Percentiles rank a stretch among this genome's conserved stretches.
phyloP scores from a whole-genome alignment of 1,139 yeast genomes.

The Pneumocystis oryctolagi region DNA sequence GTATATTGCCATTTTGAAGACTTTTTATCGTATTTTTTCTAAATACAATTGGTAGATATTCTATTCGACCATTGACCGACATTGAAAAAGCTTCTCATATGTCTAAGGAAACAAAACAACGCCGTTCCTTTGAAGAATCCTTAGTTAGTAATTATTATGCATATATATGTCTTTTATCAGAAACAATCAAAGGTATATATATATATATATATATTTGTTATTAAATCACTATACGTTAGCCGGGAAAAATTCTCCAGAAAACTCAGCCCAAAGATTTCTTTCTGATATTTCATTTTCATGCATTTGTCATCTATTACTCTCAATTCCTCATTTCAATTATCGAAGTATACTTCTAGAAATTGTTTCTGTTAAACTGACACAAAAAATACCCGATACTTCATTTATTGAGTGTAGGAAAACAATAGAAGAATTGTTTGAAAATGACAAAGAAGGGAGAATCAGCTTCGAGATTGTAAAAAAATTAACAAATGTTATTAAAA shows the following conservation, averaged over 20 bases:
- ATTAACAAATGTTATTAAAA: constrained; percentile 53
- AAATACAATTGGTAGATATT: constrained; percentile 24
- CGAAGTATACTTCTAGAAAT: constrained; percentile 57
- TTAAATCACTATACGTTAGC: constrained; percentile 2
- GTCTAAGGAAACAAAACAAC: constrained; percentile 59
- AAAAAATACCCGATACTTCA: constrained; percentile 31
- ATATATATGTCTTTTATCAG: constrained; percentile 43
- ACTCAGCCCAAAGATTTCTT: constrained; percentile 28
- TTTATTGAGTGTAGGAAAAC: constrained; percentile 50
- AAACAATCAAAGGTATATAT: constrained; percentile 2
- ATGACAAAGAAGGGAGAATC: constrained; percentile 67
- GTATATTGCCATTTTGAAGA: constrained; percentile 29
- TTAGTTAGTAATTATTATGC: constrained; percentile 53
- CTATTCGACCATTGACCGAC: constrained; percentile 69
- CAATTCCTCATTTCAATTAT: constrained; percentile 67
- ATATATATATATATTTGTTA: background rate
- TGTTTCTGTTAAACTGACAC: constrained; percentile 47
- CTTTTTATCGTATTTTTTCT: background rate
- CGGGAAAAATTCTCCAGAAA: constrained; percentile 22
- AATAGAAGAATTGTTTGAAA: constrained; percentile 47
- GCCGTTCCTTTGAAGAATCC: constrained; percentile 67
- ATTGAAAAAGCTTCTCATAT: constrained; percentile 64
- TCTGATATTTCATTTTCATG: constrained; percentile 56
- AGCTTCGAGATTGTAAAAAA: constrained; percentile 58
- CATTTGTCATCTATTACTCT: constrained; percentile 57